These are phyloP conservation scores for Candida silvatica DNA, from an alignment of 805 yeast species.

Conservation along the genomic window DNA sequence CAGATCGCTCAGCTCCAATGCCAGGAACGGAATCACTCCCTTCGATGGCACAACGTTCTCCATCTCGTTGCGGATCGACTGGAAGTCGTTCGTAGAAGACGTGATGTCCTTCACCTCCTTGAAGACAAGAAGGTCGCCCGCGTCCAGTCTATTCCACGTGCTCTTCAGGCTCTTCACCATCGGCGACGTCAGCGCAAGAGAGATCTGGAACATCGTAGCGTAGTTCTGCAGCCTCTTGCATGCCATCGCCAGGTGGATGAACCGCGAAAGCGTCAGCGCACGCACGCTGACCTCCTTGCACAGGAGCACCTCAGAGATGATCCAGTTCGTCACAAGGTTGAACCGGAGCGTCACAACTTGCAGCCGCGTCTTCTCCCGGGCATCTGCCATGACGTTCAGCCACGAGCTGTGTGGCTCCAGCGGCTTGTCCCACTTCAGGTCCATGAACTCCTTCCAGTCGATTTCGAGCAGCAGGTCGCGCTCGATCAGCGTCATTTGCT, in stretches of 20 bases:
- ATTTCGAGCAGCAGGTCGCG: slow-evolving; percentile 74
- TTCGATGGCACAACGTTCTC: slow-evolving; percentile 44
- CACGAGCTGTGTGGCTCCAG: slow-evolving; percentile 71
- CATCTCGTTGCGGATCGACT: slow-evolving; percentile 54
- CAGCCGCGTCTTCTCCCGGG: slow-evolving; percentile 46
- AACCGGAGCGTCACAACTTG: slow-evolving; percentile 78
- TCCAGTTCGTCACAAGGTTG: slow-evolving; percentile 87
- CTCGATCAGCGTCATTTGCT: slow-evolving; percentile 83
- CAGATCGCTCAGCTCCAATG: slow-evolving; percentile 76
- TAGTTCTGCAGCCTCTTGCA: slow-evolving; percentile 70
- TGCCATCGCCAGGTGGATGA: slow-evolving; percentile 76
- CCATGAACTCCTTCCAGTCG: slow-evolving; percentile 87
- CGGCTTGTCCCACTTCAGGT: slow-evolving; percentile 62
- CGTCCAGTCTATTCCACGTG: slow-evolving; percentile 70
- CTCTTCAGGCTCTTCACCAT: slow-evolving; percentile 48
- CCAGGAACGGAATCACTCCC: slow-evolving; percentile 89
- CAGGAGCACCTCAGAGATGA: slow-evolving; percentile 75
- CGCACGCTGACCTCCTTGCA: slow-evolving; percentile 54
- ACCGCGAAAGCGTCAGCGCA: slow-evolving; percentile 67
- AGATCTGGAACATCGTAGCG: slow-evolving; percentile 81
- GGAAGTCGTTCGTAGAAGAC: slow-evolving; percentile 69
- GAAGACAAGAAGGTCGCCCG: slow-evolving; percentile 62
- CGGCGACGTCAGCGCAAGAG: slow-evolving; percentile 68
- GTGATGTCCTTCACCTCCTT: slow-evolving; percentile 62
- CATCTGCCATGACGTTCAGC: slow-evolving; percentile 64